Percentiles rank a stretch among this genome's conserved stretches.
Conservation (phyloP, 2,329 filamentous ascomycete genomes). For the Ceratocystis smalleyi region DNA sequence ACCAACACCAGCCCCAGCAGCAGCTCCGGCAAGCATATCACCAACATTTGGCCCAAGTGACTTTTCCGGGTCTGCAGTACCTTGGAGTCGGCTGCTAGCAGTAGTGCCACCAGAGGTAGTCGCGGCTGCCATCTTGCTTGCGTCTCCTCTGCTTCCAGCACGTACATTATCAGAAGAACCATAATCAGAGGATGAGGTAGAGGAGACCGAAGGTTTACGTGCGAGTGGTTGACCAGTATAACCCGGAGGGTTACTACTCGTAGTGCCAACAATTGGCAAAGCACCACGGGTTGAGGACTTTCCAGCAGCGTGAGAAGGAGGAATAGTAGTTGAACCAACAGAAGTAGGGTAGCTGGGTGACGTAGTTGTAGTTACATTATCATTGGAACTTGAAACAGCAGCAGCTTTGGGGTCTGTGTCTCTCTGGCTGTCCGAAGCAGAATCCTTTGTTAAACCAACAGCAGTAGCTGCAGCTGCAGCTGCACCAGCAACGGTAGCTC, state of each 20-base stretch:
- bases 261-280: neutral
- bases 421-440: neutral
- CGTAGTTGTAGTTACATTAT: neutral
- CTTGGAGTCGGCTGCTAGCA: neutral
- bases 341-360: neutral
- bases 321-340: neutral
- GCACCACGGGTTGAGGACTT: neutral
- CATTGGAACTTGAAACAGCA: neutral
- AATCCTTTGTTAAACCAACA: slow-evolving; percentile 9
- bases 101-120: neutral
- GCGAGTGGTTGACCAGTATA: neutral
- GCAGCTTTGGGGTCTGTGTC: neutral
- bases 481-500: slow-evolving; percentile 16
- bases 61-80: slow-evolving; percentile 2
- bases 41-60: slow-evolving; percentile 10
- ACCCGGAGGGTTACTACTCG: neutral
- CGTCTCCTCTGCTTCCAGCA: neutral
- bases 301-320: neutral
- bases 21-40: slow-evolving; percentile 11
- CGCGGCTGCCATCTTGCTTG: neutral
- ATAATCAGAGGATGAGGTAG: slow-evolving; percentile 9
- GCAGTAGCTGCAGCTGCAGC: slow-evolving; percentile 14
- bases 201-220: neutral
- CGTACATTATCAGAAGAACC: neutral
- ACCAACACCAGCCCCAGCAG: slow-evolving; percentile 7